Evolutionary conservation across 306 rosid species (phyloP).

Genomic region (Cicer arietinum): DNA sequence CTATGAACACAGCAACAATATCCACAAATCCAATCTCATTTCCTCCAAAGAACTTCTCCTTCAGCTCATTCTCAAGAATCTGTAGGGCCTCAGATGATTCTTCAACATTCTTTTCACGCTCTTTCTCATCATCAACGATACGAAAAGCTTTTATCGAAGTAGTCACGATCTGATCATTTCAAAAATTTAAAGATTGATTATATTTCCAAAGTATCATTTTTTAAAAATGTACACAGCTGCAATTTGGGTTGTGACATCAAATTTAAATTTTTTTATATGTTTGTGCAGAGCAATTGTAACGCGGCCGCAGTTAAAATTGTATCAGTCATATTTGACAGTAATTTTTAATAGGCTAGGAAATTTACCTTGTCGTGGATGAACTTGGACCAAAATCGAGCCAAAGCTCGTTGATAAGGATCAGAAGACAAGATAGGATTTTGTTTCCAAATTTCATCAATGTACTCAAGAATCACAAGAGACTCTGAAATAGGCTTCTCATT

Average conservation of each 20-base stretch:
- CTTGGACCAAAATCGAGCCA: constrained; percentile 68
- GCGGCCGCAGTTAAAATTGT: neutral
- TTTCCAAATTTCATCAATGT: constrained; percentile 15
- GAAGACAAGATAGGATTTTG: constrained; percentile 9
- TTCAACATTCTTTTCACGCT: constrained; percentile 47
- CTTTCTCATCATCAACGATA: constrained; percentile 33
- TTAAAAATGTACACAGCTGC: neutral
- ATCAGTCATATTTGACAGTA: too few species aligned
- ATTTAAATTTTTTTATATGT: too few species aligned
- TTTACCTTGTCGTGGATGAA: constrained; percentile 67
- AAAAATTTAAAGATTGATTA: too few species aligned
- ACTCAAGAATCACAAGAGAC: constrained; percentile 8
- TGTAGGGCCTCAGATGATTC: constrained; percentile 46
- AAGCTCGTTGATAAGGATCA: constrained; percentile 52
- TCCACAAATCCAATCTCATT: constrained; percentile 58
- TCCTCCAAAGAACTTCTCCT: constrained; percentile 66
- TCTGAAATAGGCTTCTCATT: constrained; percentile 15
- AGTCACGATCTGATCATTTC: constrained; percentile 33
- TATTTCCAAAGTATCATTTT: too few species aligned
- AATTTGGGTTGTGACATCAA: neutral
- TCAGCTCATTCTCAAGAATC: constrained; percentile 59
- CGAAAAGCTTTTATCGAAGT: constrained; percentile 27
- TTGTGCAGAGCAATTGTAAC: neutral
- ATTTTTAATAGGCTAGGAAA: neutral
- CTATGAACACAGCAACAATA: constrained; percentile 52